A percentile compares a stretch with the other conserved stretches of the same genome.
Evolutionary conservation across 2,329 filamentous ascomycete genomes (phyloP).

Genomic region (Periconia digitata): DNA sequence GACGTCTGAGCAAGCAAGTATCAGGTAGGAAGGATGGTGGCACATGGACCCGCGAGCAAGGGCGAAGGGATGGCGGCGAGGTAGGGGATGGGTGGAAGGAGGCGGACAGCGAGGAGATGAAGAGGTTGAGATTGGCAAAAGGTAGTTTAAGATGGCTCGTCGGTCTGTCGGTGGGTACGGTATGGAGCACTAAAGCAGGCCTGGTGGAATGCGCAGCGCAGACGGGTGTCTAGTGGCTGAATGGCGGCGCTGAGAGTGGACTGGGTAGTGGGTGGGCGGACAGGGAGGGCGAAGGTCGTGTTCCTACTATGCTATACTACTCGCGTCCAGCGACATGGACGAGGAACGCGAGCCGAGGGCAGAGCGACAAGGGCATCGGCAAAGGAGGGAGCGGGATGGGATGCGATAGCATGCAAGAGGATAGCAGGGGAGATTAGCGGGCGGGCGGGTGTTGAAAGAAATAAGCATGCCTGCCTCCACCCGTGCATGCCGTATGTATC

Average conservation of each 20-base stretch:
- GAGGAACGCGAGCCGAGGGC: slow-evolving; percentile 7
- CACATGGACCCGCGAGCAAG: slow-evolving; percentile 10
- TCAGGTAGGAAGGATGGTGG: slow-evolving; percentile 5
- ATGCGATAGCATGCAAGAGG: too few species aligned
- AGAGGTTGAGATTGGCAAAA: slow-evolving; percentile 3
- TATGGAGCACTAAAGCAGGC: slow-evolving; percentile 12
- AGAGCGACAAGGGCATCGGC: background rate
- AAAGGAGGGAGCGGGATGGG: background rate
- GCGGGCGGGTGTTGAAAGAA: slow-evolving; percentile 1
- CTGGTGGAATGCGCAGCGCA: slow-evolving; percentile 12
- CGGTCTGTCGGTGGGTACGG: slow-evolving; percentile 12
- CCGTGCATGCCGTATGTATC: too few species aligned
- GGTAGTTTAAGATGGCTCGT: background rate
- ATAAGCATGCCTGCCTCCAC: background rate
- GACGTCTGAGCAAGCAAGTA: slow-evolving; percentile 11
- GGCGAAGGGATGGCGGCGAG: background rate
- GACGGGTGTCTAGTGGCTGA: slow-evolving; percentile 11
- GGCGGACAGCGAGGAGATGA: background rate
- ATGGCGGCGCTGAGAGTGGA: slow-evolving; percentile 7
- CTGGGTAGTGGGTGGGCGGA: slow-evolving; percentile 4
- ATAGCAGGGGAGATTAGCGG: background rate
- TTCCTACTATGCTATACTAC: too few species aligned
- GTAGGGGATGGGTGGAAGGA: background rate
- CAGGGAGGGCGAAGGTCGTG: slow-evolving; percentile 6
- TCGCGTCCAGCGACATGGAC: too few species aligned